Evolutionary conservation across 2,329 filamentous ascomycete genomes (phyloP), one percentile per base, ranked within the genome.

Genomic region (Aspergillus amoenus): DNA sequence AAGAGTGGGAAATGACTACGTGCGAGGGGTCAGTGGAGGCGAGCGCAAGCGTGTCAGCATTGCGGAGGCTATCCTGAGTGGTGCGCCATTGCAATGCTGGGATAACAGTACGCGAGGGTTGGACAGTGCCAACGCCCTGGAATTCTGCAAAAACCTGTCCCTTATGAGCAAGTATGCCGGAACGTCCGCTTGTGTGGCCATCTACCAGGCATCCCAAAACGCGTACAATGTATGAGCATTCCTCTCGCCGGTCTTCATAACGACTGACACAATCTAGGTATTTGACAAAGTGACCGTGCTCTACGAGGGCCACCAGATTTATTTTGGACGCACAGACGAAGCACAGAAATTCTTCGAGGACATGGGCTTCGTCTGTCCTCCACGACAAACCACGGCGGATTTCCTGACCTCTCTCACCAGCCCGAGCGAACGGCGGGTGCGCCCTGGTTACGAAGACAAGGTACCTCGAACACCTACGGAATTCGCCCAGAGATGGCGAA

Each of bases 281-380:
- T 92, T 92, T 63, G 88, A 92, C 71, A 91, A 91, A 69, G 84
- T 84, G 0, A 81, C 84, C 0, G 86, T 93, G 0, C 76, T 92
- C 0, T 91, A 92, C 67, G 87, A 91, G 64, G 89, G 89, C 1
- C 81, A 87, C 0, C 84, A 92, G 68, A 92, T 93, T 64, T 93
- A 86, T 75, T 93, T 88, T 63, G 90, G 90, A 0, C 82, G 81
- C 0, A 84, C 85, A 0, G 68, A 67, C 5, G 74, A 81, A 3
- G 89, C 89, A 0, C 87, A 82, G 64, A 69, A 69, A 0, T 92
- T 85, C 73, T 92, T 93, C 63, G 84, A 88, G 65, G 76, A 79
- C 11, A 83, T 88, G 73, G 89, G 89, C 30, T 93, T 86, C 78
- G 71, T 82, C 11, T 91, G 88, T 63, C 87, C 88, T 0, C 74